These are phyloP conservation scores for Penicillium cinerascens DNA, from an alignment of 495 filamentous ascomycete species.

Conservation along the genomic window DNA sequence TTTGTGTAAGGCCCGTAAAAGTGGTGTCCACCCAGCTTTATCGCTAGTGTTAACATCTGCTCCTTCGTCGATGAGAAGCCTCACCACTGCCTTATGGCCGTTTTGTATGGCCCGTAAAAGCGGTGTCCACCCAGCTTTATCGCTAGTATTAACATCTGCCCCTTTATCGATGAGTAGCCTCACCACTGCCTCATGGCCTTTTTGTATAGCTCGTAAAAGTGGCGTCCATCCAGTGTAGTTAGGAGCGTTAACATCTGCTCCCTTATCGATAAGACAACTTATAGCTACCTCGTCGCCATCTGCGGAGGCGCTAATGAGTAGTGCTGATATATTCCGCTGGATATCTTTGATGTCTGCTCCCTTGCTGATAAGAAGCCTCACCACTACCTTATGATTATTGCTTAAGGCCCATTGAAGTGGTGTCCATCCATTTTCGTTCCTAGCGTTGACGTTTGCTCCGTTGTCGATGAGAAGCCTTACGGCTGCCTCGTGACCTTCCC, in stretches of 20 bases:
- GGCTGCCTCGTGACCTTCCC: too few relatives aligned
- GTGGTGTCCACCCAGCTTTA: neutral
- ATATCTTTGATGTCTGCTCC: neutral
- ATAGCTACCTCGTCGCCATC: neutral
- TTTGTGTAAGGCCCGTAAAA: neutral
- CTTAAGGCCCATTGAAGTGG: too few relatives aligned
- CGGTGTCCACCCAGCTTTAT: neutral
- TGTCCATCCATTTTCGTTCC: neutral
- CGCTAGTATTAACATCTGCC: neutral
- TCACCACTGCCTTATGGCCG: neutral
- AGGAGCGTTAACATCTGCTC: neutral
- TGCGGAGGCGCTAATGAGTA: neutral
- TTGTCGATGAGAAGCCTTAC: too few relatives aligned
- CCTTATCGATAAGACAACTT: neutral
- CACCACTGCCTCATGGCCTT: neutral
- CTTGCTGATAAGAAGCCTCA: neutral
- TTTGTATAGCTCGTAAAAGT: neutral
- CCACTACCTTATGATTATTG: neutral
- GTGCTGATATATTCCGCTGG: neutral
- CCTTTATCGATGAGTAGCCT: neutral
- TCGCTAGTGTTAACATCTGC: neutral
- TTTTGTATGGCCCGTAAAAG: neutral
- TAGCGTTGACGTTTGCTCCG: neutral
- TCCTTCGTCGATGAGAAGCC: neutral
- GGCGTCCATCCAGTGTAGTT: neutral